Evolutionary conservation across 371 early-diverging fungal genomes (phyloP), one percentile per base, ranked within the genome.

Genomic region (Mucor lusitanicus): DNA sequence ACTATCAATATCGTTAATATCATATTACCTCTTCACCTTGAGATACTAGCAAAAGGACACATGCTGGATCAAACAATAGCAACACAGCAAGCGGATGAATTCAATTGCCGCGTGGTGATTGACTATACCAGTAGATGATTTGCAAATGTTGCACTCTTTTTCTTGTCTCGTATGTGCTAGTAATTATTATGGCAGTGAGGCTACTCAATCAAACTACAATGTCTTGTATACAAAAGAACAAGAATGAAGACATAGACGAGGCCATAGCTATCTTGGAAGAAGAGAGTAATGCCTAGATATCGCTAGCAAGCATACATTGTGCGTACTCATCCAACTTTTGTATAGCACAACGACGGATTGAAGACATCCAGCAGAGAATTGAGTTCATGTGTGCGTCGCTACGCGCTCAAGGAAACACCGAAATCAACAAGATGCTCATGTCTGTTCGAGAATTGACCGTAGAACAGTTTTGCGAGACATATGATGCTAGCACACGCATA

Each of bases 391-490:
- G 75, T 63, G 63, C 71, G 4, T 53, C 74, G 7, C 35, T 78
- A 39, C 69, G 75, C 3, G 76, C 76, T 35, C 71, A 75, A 42
- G 73, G 73, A 3, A 69, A 68, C 33, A 71, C 63, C 13, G 66
- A 75, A 48, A 69, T 76, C 6, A 73, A 69, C n/a, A 64, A 71
- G 28, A 64, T 80, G 23, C 56, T 69, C 7, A 56, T 35, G 15
- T 32, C 74, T 0, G 67, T 74, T 32, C 58, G 71, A 37, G 46
- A 74, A 12, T 25, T 78, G 19, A 76, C 78, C 8, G 61, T 78
- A 37, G 67, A 70, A 11, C 76, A 78, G 39, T 78, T 72, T 60
- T 80, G 78, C 55, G 63, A 72, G 19, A 53, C 27, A 8, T 74
- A 76, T 44, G 69, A 64, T 11, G 74, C 69, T 11, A 54, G 68